Conservation (phyloP, 768 basidiomycete species). For the Pleurotus djamor region DNA sequence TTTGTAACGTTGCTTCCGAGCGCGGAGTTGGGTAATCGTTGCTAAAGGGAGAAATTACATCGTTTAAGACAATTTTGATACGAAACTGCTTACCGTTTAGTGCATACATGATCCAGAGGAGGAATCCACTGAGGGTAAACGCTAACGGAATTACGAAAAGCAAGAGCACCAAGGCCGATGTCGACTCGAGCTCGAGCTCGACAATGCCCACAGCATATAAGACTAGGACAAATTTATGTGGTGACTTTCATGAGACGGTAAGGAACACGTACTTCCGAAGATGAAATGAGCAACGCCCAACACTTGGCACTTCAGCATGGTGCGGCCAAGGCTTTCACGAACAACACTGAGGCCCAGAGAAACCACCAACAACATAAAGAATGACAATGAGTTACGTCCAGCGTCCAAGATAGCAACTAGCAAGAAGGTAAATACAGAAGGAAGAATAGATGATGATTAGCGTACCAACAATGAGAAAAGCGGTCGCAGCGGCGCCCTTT, state of each 20-base stretch:
- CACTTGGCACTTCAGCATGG: constrained; percentile 82
- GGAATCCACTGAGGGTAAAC: constrained; percentile 92
- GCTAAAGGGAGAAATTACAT: constrained; percentile 38
- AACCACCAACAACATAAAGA: constrained; percentile 93
- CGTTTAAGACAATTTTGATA: neutral
- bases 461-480: constrained; percentile 90
- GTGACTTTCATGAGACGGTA: neutral
- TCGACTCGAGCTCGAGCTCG: constrained; percentile 87
- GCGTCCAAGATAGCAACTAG: constrained; percentile 94
- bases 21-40: constrained; percentile 83
- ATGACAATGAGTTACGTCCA: constrained; percentile 89
- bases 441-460: neutral
- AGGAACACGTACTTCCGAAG: constrained; percentile 78
- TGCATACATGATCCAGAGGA: constrained; percentile 94
- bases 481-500: constrained; percentile 66
- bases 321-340: constrained; percentile 78
- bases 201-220: constrained; percentile 95
- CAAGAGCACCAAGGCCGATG: constrained; percentile 79
- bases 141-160: constrained; percentile 93
- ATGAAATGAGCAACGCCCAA: constrained; percentile 86
- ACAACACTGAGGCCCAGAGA: constrained; percentile 92
- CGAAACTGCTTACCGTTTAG: constrained; percentile 62
- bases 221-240: constrained; percentile 38
- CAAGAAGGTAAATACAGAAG: constrained; percentile 8
- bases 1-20: constrained; percentile 86